Base-by-base conservation (phyloP, 2,329 filamentous ascomycete species). In the Cyanodermella asteris region DNA sequence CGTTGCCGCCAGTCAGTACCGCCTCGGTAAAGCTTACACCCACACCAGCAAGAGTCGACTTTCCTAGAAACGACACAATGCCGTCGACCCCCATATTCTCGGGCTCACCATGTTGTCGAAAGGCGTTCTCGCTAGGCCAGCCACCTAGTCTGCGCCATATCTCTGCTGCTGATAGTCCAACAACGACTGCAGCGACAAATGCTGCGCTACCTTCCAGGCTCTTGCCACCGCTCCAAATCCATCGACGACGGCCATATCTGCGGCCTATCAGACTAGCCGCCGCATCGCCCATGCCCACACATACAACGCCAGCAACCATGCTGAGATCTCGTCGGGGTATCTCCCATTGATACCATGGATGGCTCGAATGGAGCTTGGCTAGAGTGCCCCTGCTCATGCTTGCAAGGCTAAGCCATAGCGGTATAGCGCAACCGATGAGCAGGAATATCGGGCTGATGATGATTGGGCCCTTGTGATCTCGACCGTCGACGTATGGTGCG, bases 371-470 rank as follows among this genome's bases (percentile, higher is more conserved):
- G n/a, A n/a, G n/a, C n/a, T n/a, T n/a, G 7, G 48, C 58, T 0
- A 50, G 40, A 2, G 63, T 68, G 0, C 42, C 51, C 4, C 75
- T 62, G 0, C 64, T 51, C 0, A 77, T 53, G 1, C 72, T 69
- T 1, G 76, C 77, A 8, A 93, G 60, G 4, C 71, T 74, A 2
- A 93, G 59, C 87, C 87, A 94, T 3, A 94, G 62, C 0, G 87
- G 87, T 5, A 94, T 82, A 6, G 84, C 84, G 38, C 87, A 94
- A 18, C 87, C 87, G 27, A 94, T 80, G 5, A 94, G 63, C 7
- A 97, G 60, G 43, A 97, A 97, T 24, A 97, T 90, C 45, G 94
- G 87, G 1, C 76, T 90, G 26, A 97, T 75, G 21, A 97, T 84
- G 15, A 97, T 82, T 0, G 87, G 87, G 0, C 87, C 87, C 16